These are phyloP conservation scores for Trichosanthes truncata DNA, from an alignment of 306 rosid genomes.

Conservation along the genomic window DNA sequence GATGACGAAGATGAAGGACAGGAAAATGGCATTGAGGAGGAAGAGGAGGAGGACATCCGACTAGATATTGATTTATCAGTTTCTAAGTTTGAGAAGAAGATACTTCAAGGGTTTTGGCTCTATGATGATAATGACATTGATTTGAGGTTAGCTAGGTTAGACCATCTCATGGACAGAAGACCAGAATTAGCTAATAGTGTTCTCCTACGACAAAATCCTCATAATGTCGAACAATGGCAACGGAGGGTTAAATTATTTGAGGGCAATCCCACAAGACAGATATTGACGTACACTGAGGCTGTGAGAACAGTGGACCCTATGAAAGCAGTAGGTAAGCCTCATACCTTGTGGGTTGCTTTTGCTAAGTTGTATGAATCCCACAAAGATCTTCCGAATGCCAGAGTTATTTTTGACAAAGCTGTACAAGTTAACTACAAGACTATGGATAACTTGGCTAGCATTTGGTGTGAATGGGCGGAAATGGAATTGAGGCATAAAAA, in stretches of 20 bases:
- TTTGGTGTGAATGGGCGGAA: conserved; percentile 99
- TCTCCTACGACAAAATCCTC: conserved; percentile 84
- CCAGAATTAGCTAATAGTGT: conserved; percentile 91
- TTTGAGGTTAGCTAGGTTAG: conserved; percentile 73
- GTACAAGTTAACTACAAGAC: conserved; percentile 87
- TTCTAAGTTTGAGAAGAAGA: conserved; percentile 56
- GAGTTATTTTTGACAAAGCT: conserved; percentile 93
- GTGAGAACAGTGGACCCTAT: conserved; percentile 89
- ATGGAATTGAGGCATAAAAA: conserved; percentile 71
- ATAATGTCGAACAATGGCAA: conserved; percentile 97
- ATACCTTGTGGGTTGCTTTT: conserved; percentile 86
- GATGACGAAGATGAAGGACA: conserved; percentile 47
- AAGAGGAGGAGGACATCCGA: conserved; percentile 44
- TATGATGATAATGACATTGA: conserved; percentile 70
- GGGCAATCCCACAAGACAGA: conserved; percentile 90
- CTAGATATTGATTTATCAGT: conserved; percentile 25
- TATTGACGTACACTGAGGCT: conserved; percentile 87
- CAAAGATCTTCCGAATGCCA: conserved; percentile 70
- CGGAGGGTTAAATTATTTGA: conserved; percentile 88
- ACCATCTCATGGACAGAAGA: conserved; percentile 82
- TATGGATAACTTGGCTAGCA: conserved; percentile 80
- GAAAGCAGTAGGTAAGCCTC: conserved; percentile 97
- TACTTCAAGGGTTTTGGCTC: conserved; percentile 66
- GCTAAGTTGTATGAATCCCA: conserved; percentile 76
- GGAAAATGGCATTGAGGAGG: conserved; percentile 37